Evolutionary conservation across 768 basidiomycete genomes (phyloP).

Genomic region (Lanmaoa rubissima): DNA sequence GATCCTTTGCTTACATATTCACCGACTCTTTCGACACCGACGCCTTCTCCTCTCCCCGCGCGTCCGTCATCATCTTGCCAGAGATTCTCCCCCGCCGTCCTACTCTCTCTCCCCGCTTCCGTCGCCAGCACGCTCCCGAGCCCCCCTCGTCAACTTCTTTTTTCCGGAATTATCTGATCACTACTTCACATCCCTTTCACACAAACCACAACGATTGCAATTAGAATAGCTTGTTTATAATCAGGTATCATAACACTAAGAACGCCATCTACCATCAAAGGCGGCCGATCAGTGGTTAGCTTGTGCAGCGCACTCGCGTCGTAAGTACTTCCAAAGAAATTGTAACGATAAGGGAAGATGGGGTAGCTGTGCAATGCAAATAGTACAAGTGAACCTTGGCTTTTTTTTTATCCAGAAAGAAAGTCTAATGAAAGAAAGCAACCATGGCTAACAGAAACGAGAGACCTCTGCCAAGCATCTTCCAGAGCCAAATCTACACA

Average conservation of each 20-base stretch:
- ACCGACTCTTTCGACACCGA: slow-evolving; percentile 20
- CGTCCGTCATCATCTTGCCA: background rate
- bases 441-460: slow-evolving; percentile 13
- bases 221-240: slow-evolving; percentile 31
- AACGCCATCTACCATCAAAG: slow-evolving; percentile 19
- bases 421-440: slow-evolving; percentile 20
- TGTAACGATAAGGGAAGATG: slow-evolving; percentile 14
- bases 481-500: background rate
- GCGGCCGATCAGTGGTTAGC: slow-evolving; percentile 21
- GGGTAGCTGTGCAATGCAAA: slow-evolving; percentile 30
- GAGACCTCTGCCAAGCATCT: slow-evolving; percentile 4
- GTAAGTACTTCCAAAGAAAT: slow-evolving; percentile 27
- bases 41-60: slow-evolving; percentile 14
- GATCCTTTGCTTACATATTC: slow-evolving; percentile 24
- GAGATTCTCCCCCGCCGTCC: slow-evolving; percentile 10
- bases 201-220: slow-evolving; percentile 7
- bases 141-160: slow-evolving; percentile 17
- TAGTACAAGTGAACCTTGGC: slow-evolving; percentile 33
- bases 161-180: slow-evolving; percentile 12
- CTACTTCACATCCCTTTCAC: slow-evolving; percentile 1
- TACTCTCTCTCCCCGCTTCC: slow-evolving; percentile 11
- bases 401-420: slow-evolving; percentile 20
- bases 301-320: slow-evolving; percentile 16
- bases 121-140: slow-evolving; percentile 21
- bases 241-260: slow-evolving; percentile 34